Conservation (phyloP, 2,329 filamentous ascomycete genomes). For the Corinectria fuckeliana region DNA sequence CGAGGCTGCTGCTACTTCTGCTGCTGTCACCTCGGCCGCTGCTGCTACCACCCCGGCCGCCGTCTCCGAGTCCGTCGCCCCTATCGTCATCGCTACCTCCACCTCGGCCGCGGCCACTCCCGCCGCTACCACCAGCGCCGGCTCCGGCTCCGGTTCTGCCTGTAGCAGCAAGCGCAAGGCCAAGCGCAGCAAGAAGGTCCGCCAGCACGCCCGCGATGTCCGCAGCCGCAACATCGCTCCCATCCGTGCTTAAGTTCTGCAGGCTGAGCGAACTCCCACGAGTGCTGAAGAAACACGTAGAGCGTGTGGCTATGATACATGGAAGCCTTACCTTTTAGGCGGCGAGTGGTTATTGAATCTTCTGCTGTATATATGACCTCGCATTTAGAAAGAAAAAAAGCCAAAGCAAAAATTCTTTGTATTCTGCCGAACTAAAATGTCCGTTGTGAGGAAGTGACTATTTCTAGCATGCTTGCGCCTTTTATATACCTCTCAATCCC, state of each 20-base stretch:
- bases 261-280: background rate
- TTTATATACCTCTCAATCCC: background rate
- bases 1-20: constrained; percentile 2
- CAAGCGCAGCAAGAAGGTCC: constrained; percentile 35
- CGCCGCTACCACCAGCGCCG: background rate
- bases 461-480: background rate
- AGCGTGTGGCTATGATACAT: constrained; percentile 28
- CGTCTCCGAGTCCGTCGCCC: background rate
- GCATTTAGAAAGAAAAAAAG: constrained; percentile 23
- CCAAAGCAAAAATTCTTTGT: background rate
- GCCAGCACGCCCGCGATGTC: constrained; percentile 14
- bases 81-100: background rate
- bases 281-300: constrained; percentile 18
- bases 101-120: constrained; percentile 25
- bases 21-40: background rate
- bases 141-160: constrained; percentile 7
- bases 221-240: background rate
- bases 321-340: constrained; percentile 18
- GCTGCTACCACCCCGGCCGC: constrained; percentile 18
- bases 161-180: constrained; percentile 25
- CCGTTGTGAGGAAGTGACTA: background rate
- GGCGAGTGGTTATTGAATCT: constrained; percentile 32
- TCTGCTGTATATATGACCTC: constrained; percentile 41
- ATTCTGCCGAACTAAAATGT: background rate
- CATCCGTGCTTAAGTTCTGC: background rate